Conservation (phyloP, 2,329 filamentous ascomycete genomes). For the Colletotrichum magnum region DNA sequence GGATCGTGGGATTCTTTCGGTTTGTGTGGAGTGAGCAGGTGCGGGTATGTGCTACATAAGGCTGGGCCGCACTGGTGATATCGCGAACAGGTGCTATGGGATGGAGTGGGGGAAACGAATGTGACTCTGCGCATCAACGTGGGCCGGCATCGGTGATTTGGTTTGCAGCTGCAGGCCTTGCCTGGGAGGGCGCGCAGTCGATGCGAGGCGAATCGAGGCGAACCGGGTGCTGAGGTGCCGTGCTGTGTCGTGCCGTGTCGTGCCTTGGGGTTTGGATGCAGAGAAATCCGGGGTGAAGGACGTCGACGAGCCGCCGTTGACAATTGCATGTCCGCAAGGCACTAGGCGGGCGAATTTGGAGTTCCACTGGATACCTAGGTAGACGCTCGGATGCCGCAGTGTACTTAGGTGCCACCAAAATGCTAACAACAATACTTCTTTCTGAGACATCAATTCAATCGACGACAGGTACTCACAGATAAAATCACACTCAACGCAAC, state of each 20-base stretch:
- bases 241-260: neutral
- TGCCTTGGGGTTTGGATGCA: conserved; percentile 12
- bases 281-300: conserved; percentile 22
- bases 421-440: too few species aligned
- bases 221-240: conserved; percentile 6
- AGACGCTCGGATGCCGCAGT: too few species aligned
- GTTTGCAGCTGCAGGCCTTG: conserved; percentile 27
- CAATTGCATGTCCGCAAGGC: conserved; percentile 24
- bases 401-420: too few species aligned
- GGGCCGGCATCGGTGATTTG: conserved; percentile 55
- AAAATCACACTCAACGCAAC: too few species aligned
- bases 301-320: conserved; percentile 21
- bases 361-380: too few species aligned
- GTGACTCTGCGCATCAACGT: conserved; percentile 52
- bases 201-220: conserved; percentile 6
- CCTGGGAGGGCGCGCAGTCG: conserved; percentile 20
- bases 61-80: conserved; percentile 44
- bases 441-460: too few species aligned
- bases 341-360: neutral
- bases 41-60: conserved; percentile 61
- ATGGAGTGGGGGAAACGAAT: conserved; percentile 54
- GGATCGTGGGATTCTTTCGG: conserved; percentile 52
- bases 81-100: conserved; percentile 56
- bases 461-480: too few species aligned
- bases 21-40: conserved; percentile 47